Conservation (phyloP, 768 basidiomycete species). For the Hypholoma fasciculare region DNA sequence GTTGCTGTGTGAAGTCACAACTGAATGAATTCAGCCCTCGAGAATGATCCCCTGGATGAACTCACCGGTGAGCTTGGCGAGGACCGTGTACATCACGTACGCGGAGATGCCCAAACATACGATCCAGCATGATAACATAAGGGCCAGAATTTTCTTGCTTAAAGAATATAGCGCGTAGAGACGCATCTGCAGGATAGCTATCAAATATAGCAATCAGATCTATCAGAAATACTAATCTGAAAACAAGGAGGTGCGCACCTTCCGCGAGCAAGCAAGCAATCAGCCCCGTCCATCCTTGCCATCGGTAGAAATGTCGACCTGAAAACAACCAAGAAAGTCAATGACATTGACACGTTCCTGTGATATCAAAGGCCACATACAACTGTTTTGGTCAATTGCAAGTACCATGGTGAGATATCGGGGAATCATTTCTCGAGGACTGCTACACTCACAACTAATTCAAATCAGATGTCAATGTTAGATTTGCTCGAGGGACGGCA, state of each 20-base stretch:
- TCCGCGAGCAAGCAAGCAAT: slow-evolving; percentile 55
- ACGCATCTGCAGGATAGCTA: slow-evolving; percentile 62
- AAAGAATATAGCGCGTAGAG: slow-evolving; percentile 62
- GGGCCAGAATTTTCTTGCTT: slow-evolving; percentile 46
- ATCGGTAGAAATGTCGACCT: slow-evolving; percentile 50
- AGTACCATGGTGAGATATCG: not conserved
- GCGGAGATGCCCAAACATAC: slow-evolving; percentile 39
- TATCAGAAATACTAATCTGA: too few relatives aligned
- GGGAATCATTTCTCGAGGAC: not conserved
- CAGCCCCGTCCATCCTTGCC: slow-evolving; percentile 65
- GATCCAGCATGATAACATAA: slow-evolving; percentile 45
- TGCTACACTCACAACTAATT: slow-evolving; percentile 24
- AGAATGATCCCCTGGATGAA: not conserved
- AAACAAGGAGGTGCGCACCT: slow-evolving; percentile 31
- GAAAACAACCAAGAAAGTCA: not conserved
- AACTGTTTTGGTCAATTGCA: slow-evolving; percentile 1
- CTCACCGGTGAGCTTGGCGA: slow-evolving; percentile 42
- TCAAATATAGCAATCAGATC: not conserved
- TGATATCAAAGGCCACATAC: slow-evolving; percentile 1
- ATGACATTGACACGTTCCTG: not conserved
- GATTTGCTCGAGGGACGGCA: not conserved
- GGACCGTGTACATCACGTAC: slow-evolving; percentile 46
- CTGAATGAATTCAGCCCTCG: not conserved
- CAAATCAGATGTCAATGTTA: not conserved
- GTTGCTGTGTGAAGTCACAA: slow-evolving; percentile 9